Percentiles rank a stretch among this genome's conserved stretches.
These are phyloP conservation scores for Cucurbita maxima DNA, from an alignment of 306 rosid genomes.

Conservation along the genomic window DNA sequence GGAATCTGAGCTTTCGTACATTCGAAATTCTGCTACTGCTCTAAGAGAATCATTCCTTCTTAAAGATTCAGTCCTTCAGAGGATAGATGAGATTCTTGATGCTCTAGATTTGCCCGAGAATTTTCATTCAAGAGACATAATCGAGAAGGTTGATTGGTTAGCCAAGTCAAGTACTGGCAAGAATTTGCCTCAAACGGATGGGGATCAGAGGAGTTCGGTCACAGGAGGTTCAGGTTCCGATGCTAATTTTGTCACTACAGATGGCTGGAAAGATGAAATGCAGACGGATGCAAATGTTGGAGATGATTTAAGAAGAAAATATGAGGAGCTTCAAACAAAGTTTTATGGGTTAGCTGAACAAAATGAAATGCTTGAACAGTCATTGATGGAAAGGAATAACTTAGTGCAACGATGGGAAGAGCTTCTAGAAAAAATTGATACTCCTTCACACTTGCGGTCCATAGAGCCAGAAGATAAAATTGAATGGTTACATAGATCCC, in stretches of 20 bases:
- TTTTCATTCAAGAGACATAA: constrained; percentile 80
- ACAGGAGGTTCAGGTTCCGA: constrained; percentile 66
- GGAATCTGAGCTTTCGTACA: constrained; percentile 95
- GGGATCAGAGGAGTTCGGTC: constrained; percentile 62
- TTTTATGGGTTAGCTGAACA: constrained; percentile 85
- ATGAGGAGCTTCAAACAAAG: constrained; percentile 70
- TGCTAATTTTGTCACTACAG: constrained; percentile 56
- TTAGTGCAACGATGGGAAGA: constrained; percentile 89
- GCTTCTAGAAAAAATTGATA: constrained; percentile 59
- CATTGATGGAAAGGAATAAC: constrained; percentile 82
- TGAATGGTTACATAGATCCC: constrained; percentile 65
- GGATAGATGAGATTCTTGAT: constrained; percentile 93
- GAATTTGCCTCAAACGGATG: constrained; percentile 40
- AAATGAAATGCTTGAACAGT: constrained; percentile 95
- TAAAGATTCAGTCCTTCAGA: constrained; percentile 91
- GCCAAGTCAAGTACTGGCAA: constrained; percentile 58
- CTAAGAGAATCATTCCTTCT: constrained; percentile 95
- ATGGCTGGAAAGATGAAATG: constrained; percentile 62
- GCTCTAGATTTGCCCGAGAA: constrained; percentile 94
- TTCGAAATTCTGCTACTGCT: constrained; percentile 92
- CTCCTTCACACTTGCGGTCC: constrained; percentile 71
- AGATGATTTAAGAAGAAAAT: constrained; percentile 49
- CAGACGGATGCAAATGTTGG: constrained; percentile 33
- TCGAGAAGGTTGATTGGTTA: constrained; percentile 94
- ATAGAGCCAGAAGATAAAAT: constrained; percentile 68